phyloP scores from a whole-genome alignment of 2,329 filamentous ascomycete genomes.

The Arthrobotrys musiformis region DNA sequence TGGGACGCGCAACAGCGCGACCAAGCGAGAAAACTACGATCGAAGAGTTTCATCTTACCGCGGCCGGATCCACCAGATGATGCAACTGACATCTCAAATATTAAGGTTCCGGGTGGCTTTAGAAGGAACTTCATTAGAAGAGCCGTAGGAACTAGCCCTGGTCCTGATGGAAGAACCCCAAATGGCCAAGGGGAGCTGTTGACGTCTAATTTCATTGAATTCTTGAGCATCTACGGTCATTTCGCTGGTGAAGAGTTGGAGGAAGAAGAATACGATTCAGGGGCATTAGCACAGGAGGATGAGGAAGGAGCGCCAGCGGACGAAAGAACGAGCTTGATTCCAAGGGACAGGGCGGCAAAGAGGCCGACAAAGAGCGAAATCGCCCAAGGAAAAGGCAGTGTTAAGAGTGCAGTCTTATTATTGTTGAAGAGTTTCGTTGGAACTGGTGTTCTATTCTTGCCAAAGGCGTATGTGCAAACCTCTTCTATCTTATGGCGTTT shows the following conservation, averaged over 20 bases:
- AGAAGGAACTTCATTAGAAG: constrained; percentile 87
- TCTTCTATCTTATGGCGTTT: neutral
- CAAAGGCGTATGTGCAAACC: constrained; percentile 75
- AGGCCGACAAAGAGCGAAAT: constrained; percentile 52
- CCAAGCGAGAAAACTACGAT: constrained; percentile 74
- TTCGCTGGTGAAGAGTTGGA: constrained; percentile 97
- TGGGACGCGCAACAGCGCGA: constrained; percentile 84
- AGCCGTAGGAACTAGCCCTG: constrained; percentile 64
- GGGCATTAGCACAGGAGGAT: constrained; percentile 76
- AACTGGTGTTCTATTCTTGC: constrained; percentile 92
- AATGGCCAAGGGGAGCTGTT: constrained; percentile 72
- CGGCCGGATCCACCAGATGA: constrained; percentile 83
- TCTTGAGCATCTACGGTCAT: constrained; percentile 92
- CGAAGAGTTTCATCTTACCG: constrained; percentile 85
- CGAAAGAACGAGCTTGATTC: constrained; percentile 38
- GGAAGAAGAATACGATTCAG: constrained; percentile 83
- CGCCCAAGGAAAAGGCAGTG: constrained; percentile 66
- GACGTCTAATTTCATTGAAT: constrained; percentile 94
- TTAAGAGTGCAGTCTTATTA: constrained; percentile 70
- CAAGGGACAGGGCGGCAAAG: constrained; percentile 32
- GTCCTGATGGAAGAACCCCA: constrained; percentile 62
- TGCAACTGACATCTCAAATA: constrained; percentile 84
- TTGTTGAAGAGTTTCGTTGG: constrained; percentile 98
- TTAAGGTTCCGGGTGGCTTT: constrained; percentile 93
- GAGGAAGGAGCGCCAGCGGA: constrained; percentile 71